Evolutionary conservation across 257 asterid genomes (phyloP).

Genomic region (Plantago elongata): DNA sequence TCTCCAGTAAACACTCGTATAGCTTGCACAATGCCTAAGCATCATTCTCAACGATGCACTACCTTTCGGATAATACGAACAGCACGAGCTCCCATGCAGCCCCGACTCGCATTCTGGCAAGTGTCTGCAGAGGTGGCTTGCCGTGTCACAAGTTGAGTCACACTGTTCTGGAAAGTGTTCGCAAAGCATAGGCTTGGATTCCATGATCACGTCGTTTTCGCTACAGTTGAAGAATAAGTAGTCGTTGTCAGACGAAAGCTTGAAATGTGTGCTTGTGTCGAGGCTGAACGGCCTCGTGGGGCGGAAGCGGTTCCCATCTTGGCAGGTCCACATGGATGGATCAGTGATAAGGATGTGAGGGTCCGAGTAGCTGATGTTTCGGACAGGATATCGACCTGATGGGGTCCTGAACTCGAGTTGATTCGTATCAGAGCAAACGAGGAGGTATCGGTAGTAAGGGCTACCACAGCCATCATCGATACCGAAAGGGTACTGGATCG

Average conservation of each 20-base stretch:
- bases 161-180: slow-evolving; percentile 85
- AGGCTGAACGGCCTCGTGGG: slow-evolving; percentile 79
- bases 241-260: slow-evolving; percentile 64
- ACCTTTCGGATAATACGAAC: slow-evolving; percentile 84
- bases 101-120: slow-evolving; percentile 58
- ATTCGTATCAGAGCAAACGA: slow-evolving; percentile 51
- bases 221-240: slow-evolving; percentile 91
- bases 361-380: slow-evolving; percentile 60
- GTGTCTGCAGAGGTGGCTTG: slow-evolving; percentile 77
- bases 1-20: slow-evolving; percentile 75
- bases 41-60: slow-evolving; percentile 78
- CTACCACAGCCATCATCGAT: slow-evolving; percentile 94
- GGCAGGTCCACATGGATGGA: slow-evolving; percentile 79
- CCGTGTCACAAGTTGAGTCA: slow-evolving; percentile 81
- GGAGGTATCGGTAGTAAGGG: slow-evolving; percentile 57
- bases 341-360: slow-evolving; percentile 73
- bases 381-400: slow-evolving; percentile 64
- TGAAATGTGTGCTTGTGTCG: slow-evolving; percentile 71
- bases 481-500: slow-evolving; percentile 80
- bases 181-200: slow-evolving; percentile 66
- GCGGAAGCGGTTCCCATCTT: slow-evolving; percentile 51
- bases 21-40: slow-evolving; percentile 65
- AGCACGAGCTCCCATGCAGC: slow-evolving; percentile 50
- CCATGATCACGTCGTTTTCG: slow-evolving; percentile 60
- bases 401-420: slow-evolving; percentile 72